phyloP scores from a whole-genome alignment of 169 alveolate genomes.

The Pseudocohnilembus persalinus region DNA sequence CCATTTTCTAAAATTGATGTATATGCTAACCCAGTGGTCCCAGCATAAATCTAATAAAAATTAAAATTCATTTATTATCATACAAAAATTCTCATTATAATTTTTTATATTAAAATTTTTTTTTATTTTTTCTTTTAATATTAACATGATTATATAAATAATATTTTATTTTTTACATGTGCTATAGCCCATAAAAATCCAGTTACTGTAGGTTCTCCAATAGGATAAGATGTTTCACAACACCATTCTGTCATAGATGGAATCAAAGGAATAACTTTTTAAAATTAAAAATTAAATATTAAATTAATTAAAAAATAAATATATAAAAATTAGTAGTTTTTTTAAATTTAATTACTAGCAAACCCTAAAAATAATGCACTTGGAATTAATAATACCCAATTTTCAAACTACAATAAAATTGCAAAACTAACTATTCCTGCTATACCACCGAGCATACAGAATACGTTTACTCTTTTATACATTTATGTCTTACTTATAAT shows the following conservation, averaged over 20 bases:
- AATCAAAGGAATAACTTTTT: slow-evolving; percentile 14
- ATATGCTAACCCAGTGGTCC: not conserved
- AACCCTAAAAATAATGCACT: not conserved
- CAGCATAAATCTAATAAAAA: not conserved
- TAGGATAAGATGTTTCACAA: slow-evolving; percentile 12
- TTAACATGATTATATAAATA: too few relatives aligned
- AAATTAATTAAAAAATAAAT: too few relatives aligned
- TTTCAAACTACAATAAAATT: not conserved
- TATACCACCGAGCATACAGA: not conserved
- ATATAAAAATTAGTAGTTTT: not conserved
- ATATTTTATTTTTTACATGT: not conserved
- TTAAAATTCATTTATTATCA: too few relatives aligned
- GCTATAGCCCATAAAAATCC: slow-evolving; percentile 16
- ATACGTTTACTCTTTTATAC: too few relatives aligned
- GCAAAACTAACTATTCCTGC: too few relatives aligned
- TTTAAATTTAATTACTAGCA: not conserved
- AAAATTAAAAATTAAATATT: too few relatives aligned
- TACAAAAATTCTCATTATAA: not conserved
- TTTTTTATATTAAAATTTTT: too few relatives aligned
- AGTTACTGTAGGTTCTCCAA: slow-evolving; percentile 25
- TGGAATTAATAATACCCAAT: not conserved
- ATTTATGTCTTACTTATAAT: not conserved
- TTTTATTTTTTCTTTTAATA: too few relatives aligned
- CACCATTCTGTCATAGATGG: slow-evolving; percentile 11
- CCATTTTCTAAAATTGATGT: not conserved